Evolutionary conservation across 202 grass and related monocot species (phyloP).

Genomic region (Carex sylvatica): DNA sequence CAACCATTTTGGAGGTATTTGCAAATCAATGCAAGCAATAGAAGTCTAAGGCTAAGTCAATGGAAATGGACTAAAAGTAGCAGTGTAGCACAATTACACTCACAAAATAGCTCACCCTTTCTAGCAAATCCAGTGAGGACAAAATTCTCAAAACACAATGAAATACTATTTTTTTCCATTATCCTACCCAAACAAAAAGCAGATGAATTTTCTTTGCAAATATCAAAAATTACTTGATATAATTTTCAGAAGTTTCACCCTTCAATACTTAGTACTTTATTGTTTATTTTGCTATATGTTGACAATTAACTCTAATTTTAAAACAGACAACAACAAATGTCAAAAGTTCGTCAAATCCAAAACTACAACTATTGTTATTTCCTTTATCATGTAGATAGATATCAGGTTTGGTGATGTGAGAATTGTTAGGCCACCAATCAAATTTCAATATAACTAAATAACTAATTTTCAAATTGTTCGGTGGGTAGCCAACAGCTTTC

Average conservation of each 20-base stretch:
- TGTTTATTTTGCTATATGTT: background rate
- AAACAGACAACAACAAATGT: background rate
- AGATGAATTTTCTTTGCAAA: background rate
- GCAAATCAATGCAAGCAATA: background rate
- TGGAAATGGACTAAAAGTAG: background rate
- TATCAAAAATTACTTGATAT: background rate
- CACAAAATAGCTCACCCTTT: background rate
- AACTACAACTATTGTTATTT: background rate
- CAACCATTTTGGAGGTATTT: background rate
- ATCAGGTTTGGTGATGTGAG: background rate
- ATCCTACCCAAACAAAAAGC: background rate
- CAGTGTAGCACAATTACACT: background rate
- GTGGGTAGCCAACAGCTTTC: background rate
- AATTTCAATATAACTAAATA: background rate
- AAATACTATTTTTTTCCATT: background rate
- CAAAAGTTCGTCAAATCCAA: background rate
- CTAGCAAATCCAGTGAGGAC: background rate
- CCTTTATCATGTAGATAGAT: background rate
- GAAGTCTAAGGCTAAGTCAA: background rate
- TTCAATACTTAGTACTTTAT: background rate
- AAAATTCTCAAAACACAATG: background rate
- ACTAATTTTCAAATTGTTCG: background rate
- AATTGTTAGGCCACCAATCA: background rate
- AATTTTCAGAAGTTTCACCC: background rate
- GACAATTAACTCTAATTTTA: constrained; percentile 1